Evolutionary conservation across 768 basidiomycete species (phyloP).

Genomic region (Termitomyces sp.): DNA sequence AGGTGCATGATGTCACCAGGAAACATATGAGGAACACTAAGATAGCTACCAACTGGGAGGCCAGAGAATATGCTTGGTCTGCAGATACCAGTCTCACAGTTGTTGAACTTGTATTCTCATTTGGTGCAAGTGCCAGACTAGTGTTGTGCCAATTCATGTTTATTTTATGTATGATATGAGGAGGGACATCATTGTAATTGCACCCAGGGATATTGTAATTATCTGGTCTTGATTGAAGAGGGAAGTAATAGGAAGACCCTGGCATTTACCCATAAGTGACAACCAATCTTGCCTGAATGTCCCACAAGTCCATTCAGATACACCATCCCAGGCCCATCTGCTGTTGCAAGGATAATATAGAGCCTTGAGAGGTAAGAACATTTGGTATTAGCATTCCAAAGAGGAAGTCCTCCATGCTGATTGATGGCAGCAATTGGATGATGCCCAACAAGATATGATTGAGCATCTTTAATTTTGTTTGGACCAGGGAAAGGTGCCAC

Average conservation of each 20-base stretch:
- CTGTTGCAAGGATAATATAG: slow-evolving; percentile 20
- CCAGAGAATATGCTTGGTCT: too few species aligned
- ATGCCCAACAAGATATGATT: not conserved
- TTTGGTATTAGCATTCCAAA: slow-evolving; percentile 7
- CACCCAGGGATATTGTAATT: too few species aligned
- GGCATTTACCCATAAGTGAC: slow-evolving; percentile 18
- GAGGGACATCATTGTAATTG: too few species aligned
- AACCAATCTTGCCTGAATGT: slow-evolving; percentile 13
- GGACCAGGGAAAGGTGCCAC: slow-evolving; percentile 6
- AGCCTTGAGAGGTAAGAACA: slow-evolving; percentile 7
- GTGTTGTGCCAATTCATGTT: too few species aligned
- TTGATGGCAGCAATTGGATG: not conserved
- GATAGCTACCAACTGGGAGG: slow-evolving; percentile 1
- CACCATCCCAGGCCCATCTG: slow-evolving; percentile 27
- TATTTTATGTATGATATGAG: too few species aligned
- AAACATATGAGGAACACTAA: slow-evolving; percentile 22
- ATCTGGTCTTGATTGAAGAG: too few species aligned
- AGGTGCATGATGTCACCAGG: slow-evolving; percentile 14
- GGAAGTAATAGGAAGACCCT: too few species aligned
- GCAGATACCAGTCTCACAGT: too few species aligned
- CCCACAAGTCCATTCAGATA: slow-evolving; percentile 26
- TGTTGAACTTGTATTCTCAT: too few species aligned
- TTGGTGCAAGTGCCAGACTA: too few species aligned
- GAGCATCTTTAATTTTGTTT: not conserved
- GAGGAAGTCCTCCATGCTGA: not conserved